Evolutionary conservation across 2,329 filamentous ascomycete species (phyloP).

Genomic region (Colletotrichum sp.): DNA sequence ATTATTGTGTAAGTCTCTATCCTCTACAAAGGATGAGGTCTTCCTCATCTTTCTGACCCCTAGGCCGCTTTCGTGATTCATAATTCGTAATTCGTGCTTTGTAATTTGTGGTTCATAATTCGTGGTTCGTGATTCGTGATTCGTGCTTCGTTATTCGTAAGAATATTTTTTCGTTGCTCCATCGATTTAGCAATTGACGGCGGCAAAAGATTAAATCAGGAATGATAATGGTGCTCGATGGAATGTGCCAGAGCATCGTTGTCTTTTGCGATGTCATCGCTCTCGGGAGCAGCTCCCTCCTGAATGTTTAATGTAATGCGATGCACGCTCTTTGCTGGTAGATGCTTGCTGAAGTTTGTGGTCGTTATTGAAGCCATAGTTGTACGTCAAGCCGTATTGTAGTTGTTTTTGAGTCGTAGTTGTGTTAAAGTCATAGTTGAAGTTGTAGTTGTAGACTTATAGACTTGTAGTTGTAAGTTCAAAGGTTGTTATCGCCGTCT

Average conservation of each 20-base stretch:
- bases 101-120: not conserved
- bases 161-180: fast-evolving
- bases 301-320: fast-evolving
- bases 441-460: not conserved
- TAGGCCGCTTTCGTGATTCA: not conserved
- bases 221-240: not conserved
- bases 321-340: not conserved
- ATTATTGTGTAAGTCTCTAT: not conserved
- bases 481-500: too few species aligned
- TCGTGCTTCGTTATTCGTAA: not conserved
- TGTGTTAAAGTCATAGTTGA: not conserved
- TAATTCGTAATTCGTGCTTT: not conserved
- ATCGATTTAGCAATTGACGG: not conserved
- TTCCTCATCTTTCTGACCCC: not conserved
- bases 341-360: not conserved
- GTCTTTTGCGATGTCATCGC: not conserved
- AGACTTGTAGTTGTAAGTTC: not conserved
- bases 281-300: not conserved
- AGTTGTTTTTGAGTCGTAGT: not conserved
- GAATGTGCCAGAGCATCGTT: not conserved
- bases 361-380: not conserved
- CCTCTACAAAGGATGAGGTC: not conserved
- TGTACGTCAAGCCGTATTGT: fast-evolving
- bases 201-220: not conserved
- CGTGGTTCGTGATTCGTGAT: not conserved